phyloP scores from a whole-genome alignment of 2,329 filamentous ascomycete genomes.

The Zymoseptoria ardabiliae region DNA sequence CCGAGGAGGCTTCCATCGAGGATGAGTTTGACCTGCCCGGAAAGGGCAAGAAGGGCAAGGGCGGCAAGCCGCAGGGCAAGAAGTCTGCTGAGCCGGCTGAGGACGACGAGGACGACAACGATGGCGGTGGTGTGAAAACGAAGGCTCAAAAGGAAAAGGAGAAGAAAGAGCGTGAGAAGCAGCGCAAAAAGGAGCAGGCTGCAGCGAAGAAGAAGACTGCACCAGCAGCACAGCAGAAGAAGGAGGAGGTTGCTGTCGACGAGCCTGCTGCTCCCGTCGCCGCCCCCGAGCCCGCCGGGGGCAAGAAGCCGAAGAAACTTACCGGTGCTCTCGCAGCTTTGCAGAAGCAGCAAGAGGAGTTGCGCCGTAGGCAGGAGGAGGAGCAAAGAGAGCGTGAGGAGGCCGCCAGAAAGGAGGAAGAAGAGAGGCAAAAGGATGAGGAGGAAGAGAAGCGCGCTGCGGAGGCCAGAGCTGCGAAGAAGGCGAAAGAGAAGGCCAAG shows the following conservation, averaged over 20 bases:
- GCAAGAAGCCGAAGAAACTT: slow-evolving; percentile 84
- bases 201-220: slow-evolving; percentile 71
- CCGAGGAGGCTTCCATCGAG: slow-evolving; percentile 64
- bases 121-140: slow-evolving; percentile 64
- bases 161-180: slow-evolving; percentile 98
- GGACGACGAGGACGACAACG: slow-evolving; percentile 44
- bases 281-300: slow-evolving; percentile 35
- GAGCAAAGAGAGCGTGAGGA: slow-evolving; percentile 51
- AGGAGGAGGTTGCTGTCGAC: slow-evolving; percentile 35
- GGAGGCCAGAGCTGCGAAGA: slow-evolving; percentile 69
- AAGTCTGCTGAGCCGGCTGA: slow-evolving; percentile 45
- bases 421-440: slow-evolving; percentile 58
- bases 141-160: slow-evolving; percentile 98
- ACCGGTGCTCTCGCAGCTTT: slow-evolving; percentile 64
- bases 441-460: slow-evolving; percentile 64
- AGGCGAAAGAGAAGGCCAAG: slow-evolving; percentile 79
- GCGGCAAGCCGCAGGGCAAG: slow-evolving; percentile 43
- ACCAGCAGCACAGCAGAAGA: slow-evolving; percentile 26
- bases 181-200: slow-evolving; percentile 96
- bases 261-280: slow-evolving; percentile 41
- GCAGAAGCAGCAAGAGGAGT: slow-evolving; percentile 76
- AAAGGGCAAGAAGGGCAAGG: slow-evolving; percentile 64
- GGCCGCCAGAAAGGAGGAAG: slow-evolving; percentile 57
- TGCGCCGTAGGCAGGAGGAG: slow-evolving; percentile 60
- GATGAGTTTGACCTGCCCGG: slow-evolving; percentile 70